These are phyloP conservation scores for Larix kaempferi DNA, from an alignment of 75 land plant species.

Conservation along the genomic window DNA sequence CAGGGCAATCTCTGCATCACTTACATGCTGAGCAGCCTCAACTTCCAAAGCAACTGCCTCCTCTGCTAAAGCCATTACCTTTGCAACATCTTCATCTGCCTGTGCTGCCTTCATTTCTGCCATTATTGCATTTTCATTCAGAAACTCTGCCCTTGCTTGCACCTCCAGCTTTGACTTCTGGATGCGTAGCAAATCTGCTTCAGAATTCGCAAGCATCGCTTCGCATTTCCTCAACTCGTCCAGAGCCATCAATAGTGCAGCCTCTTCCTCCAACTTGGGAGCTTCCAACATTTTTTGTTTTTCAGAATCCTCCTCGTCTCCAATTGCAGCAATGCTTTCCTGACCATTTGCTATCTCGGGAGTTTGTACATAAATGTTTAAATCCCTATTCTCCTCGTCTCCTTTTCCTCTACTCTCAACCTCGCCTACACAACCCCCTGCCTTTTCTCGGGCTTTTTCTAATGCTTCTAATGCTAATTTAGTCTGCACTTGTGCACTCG, in stretches of 20 bases:
- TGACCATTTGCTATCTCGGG: conserved; percentile 12
- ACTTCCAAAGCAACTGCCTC: conserved; percentile 93
- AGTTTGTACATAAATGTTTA: conserved; percentile 6
- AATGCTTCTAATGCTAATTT: conserved; percentile 40
- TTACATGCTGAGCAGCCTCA: conserved; percentile 77
- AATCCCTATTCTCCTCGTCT: conserved; percentile 10
- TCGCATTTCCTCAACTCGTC: conserved; percentile 48
- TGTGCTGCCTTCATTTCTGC: conserved; percentile 55
- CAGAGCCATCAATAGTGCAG: conserved; percentile 39
- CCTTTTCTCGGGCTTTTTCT: conserved; percentile 10
- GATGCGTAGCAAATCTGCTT: conserved; percentile 55
- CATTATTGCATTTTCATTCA: conserved; percentile 56
- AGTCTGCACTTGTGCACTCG: conserved; percentile 61
- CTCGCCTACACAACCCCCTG: neutral
- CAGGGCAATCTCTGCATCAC: conserved; percentile 88
- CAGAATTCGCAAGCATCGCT: conserved; percentile 35
- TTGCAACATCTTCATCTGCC: conserved; percentile 92
- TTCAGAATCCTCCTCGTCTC: neutral
- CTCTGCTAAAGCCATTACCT: conserved; percentile 93
- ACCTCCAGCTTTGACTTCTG: conserved; percentile 64
- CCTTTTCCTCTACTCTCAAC: conserved; percentile 9
- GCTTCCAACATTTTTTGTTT: conserved; percentile 1
- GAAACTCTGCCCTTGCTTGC: conserved; percentile 57
- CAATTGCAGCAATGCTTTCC: conserved; percentile 1
- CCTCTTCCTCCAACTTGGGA: conserved; percentile 24